A percentile compares a stretch with the other conserved stretches of the same genome.
These are phyloP conservation scores for Fusarium odoratissimum DNA, from an alignment of 2,329 filamentous ascomycete species.

Conservation along the genomic window DNA sequence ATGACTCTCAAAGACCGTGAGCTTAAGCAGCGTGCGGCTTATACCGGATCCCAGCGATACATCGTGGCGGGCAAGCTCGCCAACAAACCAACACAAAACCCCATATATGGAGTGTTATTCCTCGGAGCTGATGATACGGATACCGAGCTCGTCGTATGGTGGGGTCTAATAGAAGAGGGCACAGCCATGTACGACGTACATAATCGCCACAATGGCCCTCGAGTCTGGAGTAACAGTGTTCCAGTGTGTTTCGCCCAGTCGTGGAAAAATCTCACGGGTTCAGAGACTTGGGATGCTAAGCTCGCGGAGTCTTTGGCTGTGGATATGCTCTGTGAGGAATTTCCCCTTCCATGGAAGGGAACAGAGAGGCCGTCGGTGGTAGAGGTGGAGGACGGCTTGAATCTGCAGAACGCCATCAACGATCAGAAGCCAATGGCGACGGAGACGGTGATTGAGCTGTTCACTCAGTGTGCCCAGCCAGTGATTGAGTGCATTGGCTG, in stretches of 20 bases:
- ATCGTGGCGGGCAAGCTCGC: slow-evolving; percentile 40
- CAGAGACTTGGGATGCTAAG: slow-evolving; percentile 30
- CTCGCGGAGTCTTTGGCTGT: slow-evolving; percentile 41
- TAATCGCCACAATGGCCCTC: slow-evolving; percentile 35
- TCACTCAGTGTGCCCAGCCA: slow-evolving; percentile 41
- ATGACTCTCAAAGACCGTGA: slow-evolving; percentile 36
- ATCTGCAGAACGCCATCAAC: slow-evolving; percentile 34
- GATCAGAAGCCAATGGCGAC: slow-evolving; percentile 37
- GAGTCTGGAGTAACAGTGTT: slow-evolving; percentile 44
- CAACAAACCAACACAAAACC: slow-evolving; percentile 40
- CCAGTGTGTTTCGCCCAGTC: slow-evolving; percentile 45
- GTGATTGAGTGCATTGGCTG: slow-evolving; percentile 38
- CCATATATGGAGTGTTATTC: slow-evolving; percentile 44
- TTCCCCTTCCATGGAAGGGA: slow-evolving; percentile 39
- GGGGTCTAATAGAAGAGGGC: slow-evolving; percentile 44
- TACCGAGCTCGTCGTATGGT: slow-evolving; percentile 44
- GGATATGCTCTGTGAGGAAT: slow-evolving; percentile 44
- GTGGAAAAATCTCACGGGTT: slow-evolving; percentile 42
- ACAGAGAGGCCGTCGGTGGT: slow-evolving; percentile 39
- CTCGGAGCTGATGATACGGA: slow-evolving; percentile 40
- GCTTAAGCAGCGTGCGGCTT: slow-evolving; percentile 42
- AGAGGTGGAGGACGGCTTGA: slow-evolving; percentile 42
- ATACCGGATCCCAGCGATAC: slow-evolving; percentile 43
- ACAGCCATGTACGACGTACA: slow-evolving; percentile 44
- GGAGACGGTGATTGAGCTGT: slow-evolving; percentile 42